Percentiles rank a stretch among this genome's conserved stretches.
Evolutionary conservation across 176 grass and related monocot species (phyloP).

Genomic region (maize (Zea mays)): DNA sequence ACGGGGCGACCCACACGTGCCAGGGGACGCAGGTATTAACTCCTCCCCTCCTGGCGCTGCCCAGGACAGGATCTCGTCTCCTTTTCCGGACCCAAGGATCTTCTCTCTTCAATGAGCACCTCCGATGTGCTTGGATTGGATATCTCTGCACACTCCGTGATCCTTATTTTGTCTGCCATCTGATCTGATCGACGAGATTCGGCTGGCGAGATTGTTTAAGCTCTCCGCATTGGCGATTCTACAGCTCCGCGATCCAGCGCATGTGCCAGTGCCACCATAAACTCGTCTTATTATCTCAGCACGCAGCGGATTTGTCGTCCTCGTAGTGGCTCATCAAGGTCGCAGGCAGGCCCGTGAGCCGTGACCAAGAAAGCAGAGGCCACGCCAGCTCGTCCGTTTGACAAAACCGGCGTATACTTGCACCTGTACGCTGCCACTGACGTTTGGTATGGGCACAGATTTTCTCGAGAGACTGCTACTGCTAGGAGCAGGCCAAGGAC

Average conservation of each 20-base stretch:
- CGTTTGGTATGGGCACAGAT: background rate
- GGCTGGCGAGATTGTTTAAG: background rate
- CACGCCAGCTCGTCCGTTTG: slow-evolving; percentile 19
- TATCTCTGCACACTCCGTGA: no score
- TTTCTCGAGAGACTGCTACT: slow-evolving; percentile 18
- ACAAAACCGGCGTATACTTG: background rate
- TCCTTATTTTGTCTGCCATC: background rate
- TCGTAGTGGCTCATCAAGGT: no score
- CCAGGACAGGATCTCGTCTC: slow-evolving; percentile 15
- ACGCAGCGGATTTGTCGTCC: no score
- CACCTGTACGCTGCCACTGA: background rate
- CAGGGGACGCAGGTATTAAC: background rate
- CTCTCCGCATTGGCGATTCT: no score
- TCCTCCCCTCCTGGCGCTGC: background rate
- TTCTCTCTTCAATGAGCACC: slow-evolving; percentile 20
- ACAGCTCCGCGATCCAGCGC: background rate
- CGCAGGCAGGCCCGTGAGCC: background rate
- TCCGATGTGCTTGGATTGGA: background rate
- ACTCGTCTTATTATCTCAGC: no score
- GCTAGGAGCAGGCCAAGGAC: background rate
- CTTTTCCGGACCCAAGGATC: slow-evolving; percentile 10
- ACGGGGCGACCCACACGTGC: slow-evolving; percentile 7
- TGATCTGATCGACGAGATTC: background rate
- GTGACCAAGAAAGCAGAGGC: background rate
- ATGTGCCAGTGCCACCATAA: no score